Conservation (phyloP, 129 eudicot species). For the Pulicaria dysenterica region DNA sequence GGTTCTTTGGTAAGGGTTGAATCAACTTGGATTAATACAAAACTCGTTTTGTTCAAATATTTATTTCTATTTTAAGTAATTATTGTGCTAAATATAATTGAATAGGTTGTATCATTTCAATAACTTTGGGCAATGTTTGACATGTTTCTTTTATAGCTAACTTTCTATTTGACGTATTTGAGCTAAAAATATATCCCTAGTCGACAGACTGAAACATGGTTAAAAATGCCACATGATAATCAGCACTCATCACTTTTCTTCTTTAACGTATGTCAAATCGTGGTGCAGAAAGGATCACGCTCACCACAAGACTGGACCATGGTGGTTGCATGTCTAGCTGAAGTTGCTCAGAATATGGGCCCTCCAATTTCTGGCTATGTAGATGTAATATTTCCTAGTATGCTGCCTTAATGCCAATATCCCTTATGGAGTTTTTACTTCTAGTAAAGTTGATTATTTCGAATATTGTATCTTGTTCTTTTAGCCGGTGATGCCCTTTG, state of each 20-base stretch:
- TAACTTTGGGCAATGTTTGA: background rate
- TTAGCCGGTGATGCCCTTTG: conserved; percentile 83
- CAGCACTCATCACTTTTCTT: background rate
- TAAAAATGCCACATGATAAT: background rate
- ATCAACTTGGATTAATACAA: background rate
- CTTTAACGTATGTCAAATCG: conserved; percentile 23
- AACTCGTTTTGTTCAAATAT: background rate
- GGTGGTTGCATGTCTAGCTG: conserved; percentile 97
- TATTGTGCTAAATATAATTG: background rate
- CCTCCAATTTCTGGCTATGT: conserved; percentile 71
- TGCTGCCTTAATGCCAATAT: background rate
- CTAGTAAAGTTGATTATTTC: conserved; percentile 10
- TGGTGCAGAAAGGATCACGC: conserved; percentile 75
- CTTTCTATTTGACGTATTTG: background rate
- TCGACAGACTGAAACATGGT: background rate
- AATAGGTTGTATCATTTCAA: background rate
- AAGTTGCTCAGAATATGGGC: conserved; percentile 95
- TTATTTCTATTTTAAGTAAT: background rate
- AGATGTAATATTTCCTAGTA: conserved; percentile 49
- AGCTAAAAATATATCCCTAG: background rate
- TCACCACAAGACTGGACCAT: conserved; percentile 94
- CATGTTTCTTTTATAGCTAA: background rate
- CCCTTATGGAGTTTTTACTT: background rate
- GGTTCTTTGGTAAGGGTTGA: background rate
- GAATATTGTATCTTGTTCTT: conserved; percentile 32